Conservation (phyloP, 75 land plant genomes). For the Cryptomeria japonica region DNA sequence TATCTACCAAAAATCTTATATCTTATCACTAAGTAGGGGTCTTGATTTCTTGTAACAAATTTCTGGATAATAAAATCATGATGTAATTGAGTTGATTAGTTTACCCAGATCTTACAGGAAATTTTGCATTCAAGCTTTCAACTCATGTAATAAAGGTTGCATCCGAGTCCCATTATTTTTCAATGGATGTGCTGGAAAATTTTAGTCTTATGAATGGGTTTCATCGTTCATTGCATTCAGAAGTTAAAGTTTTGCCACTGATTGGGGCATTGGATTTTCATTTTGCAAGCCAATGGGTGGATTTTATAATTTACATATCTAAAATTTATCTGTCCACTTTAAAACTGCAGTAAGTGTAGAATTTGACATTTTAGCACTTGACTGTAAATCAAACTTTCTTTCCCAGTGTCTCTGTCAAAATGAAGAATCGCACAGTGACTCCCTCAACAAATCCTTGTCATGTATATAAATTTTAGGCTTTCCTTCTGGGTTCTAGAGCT, state of each 20-base stretch:
- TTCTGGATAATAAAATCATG: not conserved
- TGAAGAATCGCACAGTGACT: not conserved
- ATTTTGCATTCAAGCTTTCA: not conserved
- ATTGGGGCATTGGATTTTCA: not conserved
- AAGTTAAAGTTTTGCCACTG: not conserved
- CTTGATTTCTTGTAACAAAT: not conserved
- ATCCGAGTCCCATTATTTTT: not conserved
- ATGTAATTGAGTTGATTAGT: not conserved
- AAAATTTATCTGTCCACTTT: not conserved
- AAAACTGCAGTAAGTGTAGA: not conserved
- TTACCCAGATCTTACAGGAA: not conserved
- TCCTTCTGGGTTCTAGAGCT: not conserved
- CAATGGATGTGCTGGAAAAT: not conserved
- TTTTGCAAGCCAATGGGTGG: not conserved
- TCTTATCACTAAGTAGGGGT: not conserved
- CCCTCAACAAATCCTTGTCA: not conserved
- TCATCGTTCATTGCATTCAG: not conserved
- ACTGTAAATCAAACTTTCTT: not conserved
- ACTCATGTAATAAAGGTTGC: not conserved
- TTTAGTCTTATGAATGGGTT: not conserved
- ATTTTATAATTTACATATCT: not conserved
- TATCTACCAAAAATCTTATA: not conserved
- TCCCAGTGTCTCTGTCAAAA: not conserved
- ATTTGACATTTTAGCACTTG: not conserved
- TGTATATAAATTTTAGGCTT: not conserved